These are phyloP conservation scores for Elaeis guineensis DNA, from an alignment of 176 grass and related monocot species.

Conservation along the genomic window DNA sequence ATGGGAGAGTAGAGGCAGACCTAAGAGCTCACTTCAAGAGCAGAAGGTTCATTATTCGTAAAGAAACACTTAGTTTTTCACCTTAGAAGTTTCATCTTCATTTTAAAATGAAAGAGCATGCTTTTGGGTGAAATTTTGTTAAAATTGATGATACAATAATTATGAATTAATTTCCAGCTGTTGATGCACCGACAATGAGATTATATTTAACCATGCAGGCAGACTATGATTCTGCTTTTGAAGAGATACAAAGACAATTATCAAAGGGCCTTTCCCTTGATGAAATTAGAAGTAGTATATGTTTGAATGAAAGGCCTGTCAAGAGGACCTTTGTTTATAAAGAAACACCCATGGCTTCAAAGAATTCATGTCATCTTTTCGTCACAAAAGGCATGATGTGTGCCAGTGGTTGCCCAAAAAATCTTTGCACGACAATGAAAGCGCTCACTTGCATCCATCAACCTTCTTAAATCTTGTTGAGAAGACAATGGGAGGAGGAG, in stretches of 20 bases:
- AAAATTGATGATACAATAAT: too few relatives aligned
- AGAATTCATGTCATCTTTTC: not conserved
- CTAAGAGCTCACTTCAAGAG: not conserved
- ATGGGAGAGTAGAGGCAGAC: constrained; percentile 15
- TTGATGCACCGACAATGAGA: not conserved
- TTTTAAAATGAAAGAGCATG: too few relatives aligned
- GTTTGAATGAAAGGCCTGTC: not conserved
- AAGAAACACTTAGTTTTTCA: not conserved
- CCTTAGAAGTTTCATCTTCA: too few relatives aligned
- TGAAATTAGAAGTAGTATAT: constrained; percentile 9
- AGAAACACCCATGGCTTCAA: not conserved
- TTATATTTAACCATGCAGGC: constrained; percentile 1
- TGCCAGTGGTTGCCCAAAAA: constrained; percentile 4
- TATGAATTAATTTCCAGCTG: too few relatives aligned
- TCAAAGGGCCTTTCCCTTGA: constrained; percentile 2
- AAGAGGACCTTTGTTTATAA: not conserved
- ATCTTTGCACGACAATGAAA: not conserved
- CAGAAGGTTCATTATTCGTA: not conserved
- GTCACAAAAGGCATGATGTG: constrained; percentile 3
- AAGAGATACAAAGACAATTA: constrained; percentile 7
- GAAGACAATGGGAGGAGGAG: constrained; percentile 5
- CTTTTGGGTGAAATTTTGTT: too few relatives aligned
- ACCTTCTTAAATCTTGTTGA: constrained; percentile 1
- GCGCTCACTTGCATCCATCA: not conserved
- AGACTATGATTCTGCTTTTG: constrained; percentile 8